phyloP scores from a whole-genome alignment of 306 rosid species.

The Mimosa bimucronata region DNA sequence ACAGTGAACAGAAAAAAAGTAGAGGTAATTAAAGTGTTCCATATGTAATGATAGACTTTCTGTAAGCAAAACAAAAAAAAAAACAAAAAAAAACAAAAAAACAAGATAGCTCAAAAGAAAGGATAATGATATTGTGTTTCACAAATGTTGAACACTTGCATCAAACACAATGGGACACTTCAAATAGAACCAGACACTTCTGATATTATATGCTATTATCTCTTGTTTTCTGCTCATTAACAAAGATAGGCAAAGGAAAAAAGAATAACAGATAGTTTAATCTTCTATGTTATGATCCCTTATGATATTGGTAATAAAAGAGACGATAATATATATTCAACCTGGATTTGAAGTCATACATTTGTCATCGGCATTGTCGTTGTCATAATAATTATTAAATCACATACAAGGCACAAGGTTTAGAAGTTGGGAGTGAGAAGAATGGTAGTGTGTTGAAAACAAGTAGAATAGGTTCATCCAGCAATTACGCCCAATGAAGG shows the following conservation, averaged over 20 bases:
- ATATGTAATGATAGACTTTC: background rate
- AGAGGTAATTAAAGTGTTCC: background rate
- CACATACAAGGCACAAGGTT: background rate
- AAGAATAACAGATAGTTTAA: background rate
- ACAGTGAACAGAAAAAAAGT: background rate
- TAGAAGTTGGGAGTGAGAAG: background rate
- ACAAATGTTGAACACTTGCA: background rate
- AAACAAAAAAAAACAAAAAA: too few species aligned
- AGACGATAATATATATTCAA: background rate
- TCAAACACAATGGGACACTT: background rate
- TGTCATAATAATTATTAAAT: background rate
- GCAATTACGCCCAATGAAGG: background rate
- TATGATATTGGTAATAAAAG: background rate
- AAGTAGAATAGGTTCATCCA: background rate
- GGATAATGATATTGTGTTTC: background rate
- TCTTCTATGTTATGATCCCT: background rate
- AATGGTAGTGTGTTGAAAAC: background rate
- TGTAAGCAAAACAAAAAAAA: background rate
- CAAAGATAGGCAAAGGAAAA: slow-evolving; percentile 7
- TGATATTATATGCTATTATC: background rate
- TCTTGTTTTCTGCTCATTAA: background rate
- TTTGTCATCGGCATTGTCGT: background rate
- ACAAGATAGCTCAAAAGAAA: background rate
- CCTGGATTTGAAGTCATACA: background rate
- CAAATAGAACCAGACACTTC: background rate